Percentiles rank a stretch among this genome's conserved stretches.
Evolutionary conservation across 768 basidiomycete species (phyloP).

Genomic region (Albatrellus ellisii): DNA sequence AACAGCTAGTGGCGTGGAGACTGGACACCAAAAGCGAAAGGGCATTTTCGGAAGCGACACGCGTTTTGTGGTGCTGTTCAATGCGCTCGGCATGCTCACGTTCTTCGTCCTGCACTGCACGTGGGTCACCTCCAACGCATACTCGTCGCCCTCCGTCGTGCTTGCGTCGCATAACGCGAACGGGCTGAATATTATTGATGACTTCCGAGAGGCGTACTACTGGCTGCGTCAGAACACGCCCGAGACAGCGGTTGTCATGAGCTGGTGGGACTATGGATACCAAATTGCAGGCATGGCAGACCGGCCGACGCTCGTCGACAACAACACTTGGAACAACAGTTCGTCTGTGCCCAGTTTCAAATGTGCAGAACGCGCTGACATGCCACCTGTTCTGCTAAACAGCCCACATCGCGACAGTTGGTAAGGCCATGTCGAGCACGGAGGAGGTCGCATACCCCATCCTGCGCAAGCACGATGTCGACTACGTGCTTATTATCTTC

Average conservation of each 20-base stretch:
- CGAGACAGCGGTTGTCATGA: slow-evolving; percentile 88
- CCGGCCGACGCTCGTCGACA: slow-evolving; percentile 90
- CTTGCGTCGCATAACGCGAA: slow-evolving; percentile 68
- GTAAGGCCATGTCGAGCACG: slow-evolving; percentile 90
- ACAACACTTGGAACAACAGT: slow-evolving; percentile 99
- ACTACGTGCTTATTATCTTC: slow-evolving; percentile 95
- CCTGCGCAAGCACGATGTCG: slow-evolving; percentile 92
- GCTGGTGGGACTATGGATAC: slow-evolving; percentile 99
- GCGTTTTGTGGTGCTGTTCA: slow-evolving; percentile 61
- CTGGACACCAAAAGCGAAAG: slow-evolving; percentile 20
- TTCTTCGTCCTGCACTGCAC: slow-evolving; percentile 97
- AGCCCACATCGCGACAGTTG: slow-evolving; percentile 98
- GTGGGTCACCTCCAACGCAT: slow-evolving; percentile 88
- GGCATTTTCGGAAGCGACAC: slow-evolving; percentile 84
- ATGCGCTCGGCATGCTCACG: slow-evolving; percentile 63
- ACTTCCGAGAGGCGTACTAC: slow-evolving; percentile 98
- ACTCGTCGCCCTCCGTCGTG: slow-evolving; percentile 97
- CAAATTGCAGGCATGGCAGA: slow-evolving; percentile 99
- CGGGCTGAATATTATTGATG: slow-evolving; percentile 94
- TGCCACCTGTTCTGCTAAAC: slow-evolving; percentile 1
- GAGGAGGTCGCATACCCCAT: slow-evolving; percentile 98
- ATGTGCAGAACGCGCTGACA: neutral
- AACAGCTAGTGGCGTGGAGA: slow-evolving; percentile 16
- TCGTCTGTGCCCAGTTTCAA: slow-evolving; percentile 21
- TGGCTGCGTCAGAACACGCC: slow-evolving; percentile 96